Evolutionary conservation across 164 flowering plant species (phyloP), one percentile per base, ranked within the genome.

Genomic region (Warburgia ugandensis): DNA sequence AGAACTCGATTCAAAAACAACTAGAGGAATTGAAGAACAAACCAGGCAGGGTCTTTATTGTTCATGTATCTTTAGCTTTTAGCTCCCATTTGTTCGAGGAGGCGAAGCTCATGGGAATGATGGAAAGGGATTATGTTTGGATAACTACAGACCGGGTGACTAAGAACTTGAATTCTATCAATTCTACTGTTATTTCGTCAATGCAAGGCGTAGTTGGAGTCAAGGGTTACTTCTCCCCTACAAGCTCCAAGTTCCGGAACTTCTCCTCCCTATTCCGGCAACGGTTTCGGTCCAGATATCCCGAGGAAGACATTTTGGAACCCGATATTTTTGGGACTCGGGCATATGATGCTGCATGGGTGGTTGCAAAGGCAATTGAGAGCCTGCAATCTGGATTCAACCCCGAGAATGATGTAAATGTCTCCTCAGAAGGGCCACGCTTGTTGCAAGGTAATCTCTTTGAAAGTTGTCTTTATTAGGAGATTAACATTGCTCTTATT

Each of bases 31-130:
- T 70, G 3, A 65, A 45, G 35, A 42, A 11, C 0, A 57, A 30
- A 19, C 59, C 45, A 4, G 45, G 56, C 29, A 59, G 74, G 47
- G 70, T 73, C 3, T 73, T 73, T 39, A 35, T 70, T 1, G 70
- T 73, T 11, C 73, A 68, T 14, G 16, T 40, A 22, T 2, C 55
- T 64, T 8, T 51, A 50, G 11, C 26, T 25, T 39, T 36, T 48
- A 19, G 71, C 60, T 7, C 4, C 4, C 50, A 23, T 0, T 23
- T 74, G 0, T 68, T 68, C 19, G 16, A 36, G 22, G 46, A 52
- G 39, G 63, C 57, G 5, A 60, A 52, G 22, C 19, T 17, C n/a
- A 42, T 60, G 45, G 63, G 38, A 10, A 41, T 60, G 39, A 60
- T 60, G 52, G 56, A 13, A 9, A 52, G 30, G 41, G 63, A 36